These are phyloP conservation scores for Pythium grandisporangium DNA, from an alignment of 352 stramenopile species.

Conservation along the genomic window DNA sequence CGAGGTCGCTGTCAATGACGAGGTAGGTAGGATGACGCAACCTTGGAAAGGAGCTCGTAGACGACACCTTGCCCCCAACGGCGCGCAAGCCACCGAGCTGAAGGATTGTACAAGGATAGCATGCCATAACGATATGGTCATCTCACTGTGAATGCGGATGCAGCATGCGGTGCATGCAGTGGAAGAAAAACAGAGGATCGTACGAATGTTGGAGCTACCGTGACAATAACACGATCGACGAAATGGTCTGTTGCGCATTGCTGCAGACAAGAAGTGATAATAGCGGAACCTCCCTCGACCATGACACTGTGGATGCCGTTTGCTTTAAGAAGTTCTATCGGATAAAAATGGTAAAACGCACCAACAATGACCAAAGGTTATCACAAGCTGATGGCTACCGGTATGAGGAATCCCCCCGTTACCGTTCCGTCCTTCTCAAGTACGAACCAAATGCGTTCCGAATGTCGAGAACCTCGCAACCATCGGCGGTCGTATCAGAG, in stretches of 20 bases:
- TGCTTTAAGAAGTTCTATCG: constrained; percentile 13
- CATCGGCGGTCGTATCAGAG: constrained; percentile 7
- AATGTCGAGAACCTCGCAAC: constrained; percentile 37
- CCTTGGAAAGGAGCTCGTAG: constrained; percentile 17
- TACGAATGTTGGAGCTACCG: constrained; percentile 76
- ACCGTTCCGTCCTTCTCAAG: neutral
- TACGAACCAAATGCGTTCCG: constrained; percentile 43
- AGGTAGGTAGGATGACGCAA: constrained; percentile 21
- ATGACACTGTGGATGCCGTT: constrained; percentile 59
- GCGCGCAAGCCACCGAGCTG: constrained; percentile 57
- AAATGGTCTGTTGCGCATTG: constrained; percentile 25
- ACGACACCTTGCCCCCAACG: constrained; percentile 18
- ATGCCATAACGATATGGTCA: no score
- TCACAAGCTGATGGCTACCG: no score
- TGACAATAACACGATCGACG: constrained; percentile 65
- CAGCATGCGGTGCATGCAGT: neutral
- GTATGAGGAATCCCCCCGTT: neutral
- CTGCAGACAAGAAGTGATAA: constrained; percentile 64
- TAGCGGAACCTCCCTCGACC: constrained; percentile 71
- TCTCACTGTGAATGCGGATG: neutral
- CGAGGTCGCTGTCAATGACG: constrained; percentile 29
- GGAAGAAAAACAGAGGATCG: constrained; percentile 3
- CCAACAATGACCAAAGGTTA: no score
- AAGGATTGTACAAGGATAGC: no score
- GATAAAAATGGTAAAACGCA: neutral